phyloP scores from a whole-genome alignment of 345 rosid species.

The Eucalyptus dawsonii region DNA sequence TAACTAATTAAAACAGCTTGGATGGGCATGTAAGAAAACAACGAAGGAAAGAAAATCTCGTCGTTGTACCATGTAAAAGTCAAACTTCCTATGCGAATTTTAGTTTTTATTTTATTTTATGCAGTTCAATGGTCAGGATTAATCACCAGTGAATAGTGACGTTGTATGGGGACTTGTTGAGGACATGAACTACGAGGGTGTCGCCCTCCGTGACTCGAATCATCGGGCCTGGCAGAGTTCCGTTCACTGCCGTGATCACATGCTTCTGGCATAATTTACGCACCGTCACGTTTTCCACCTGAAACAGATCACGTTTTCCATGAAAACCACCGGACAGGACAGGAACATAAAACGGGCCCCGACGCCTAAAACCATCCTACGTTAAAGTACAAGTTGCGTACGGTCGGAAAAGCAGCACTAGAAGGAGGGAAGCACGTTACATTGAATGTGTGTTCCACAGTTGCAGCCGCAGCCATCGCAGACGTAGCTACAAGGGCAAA shows the following conservation, averaged over 20 bases:
- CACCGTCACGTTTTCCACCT: conserved; percentile 64
- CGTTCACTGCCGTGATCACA: conserved; percentile 66
- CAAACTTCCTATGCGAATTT: background rate
- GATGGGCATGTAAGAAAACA: background rate
- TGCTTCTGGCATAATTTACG: conserved; percentile 41
- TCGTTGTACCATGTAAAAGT: background rate
- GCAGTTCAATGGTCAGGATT: background rate
- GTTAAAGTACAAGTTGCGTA: background rate
- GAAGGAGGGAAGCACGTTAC: conserved; percentile 19
- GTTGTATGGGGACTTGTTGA: conserved; percentile 76
- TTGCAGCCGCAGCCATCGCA: conserved; percentile 41
- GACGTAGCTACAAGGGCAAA: conserved; percentile 13
- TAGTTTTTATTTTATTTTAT: background rate
- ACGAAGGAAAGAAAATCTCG: background rate
- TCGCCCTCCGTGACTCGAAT: conserved; percentile 60
- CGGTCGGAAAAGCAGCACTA: background rate
- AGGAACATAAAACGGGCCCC: background rate
- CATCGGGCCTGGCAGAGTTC: conserved; percentile 68
- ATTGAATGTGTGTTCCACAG: conserved; percentile 61
- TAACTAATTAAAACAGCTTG: background rate
- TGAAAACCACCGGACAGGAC: background rate
- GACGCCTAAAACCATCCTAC: background rate
- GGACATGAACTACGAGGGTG: conserved; percentile 56
- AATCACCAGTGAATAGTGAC: conserved; percentile 79
- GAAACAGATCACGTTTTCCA: background rate